A percentile compares a stretch with the other conserved stretches of the same genome.
phyloP scores from a whole-genome alignment of 768 basidiomycete genomes.

The Lentinula guzmanii region DNA sequence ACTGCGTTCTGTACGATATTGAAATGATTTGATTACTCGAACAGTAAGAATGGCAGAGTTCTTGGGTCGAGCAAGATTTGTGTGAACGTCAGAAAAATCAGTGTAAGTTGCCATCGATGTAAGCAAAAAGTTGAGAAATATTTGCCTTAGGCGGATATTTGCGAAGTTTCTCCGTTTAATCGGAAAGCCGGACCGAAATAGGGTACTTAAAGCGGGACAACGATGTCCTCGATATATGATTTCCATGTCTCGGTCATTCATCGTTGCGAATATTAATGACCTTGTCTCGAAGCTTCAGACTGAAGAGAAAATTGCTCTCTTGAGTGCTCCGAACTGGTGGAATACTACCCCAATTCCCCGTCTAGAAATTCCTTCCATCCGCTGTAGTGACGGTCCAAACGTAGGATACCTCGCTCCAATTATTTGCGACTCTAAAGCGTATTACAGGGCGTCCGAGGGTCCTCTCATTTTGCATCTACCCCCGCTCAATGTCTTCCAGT shows the following conservation, averaged over 20 bases:
- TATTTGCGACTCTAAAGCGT: conserved; percentile 1
- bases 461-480: conserved; percentile 56
- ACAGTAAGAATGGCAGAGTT: conserved; percentile 84
- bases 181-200: not conserved
- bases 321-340: conserved; percentile 69
- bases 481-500: conserved; percentile 66
- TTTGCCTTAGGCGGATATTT: not conserved
- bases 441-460: conserved; percentile 58
- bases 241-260: conserved; percentile 7
- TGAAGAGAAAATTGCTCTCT: conserved; percentile 59
- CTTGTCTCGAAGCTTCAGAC: conserved; percentile 48
- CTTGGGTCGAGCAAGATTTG: conserved; percentile 60
- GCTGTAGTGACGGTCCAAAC: conserved; percentile 72
- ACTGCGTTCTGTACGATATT: conserved; percentile 83
- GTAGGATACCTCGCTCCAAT: conserved; percentile 19
- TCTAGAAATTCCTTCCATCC: conserved; percentile 57
- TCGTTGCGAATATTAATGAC: conserved; percentile 12
- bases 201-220: not conserved
- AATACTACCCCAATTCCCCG: conserved; percentile 53
- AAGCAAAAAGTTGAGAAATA: not conserved
- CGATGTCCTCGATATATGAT: not conserved
- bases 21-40: conserved; percentile 92
- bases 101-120: conserved; percentile 21
- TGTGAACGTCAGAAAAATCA: conserved; percentile 39
- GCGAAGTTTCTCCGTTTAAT: not conserved